These are phyloP conservation scores for Exophiala oligosperma DNA, from an alignment of 2,329 filamentous ascomycete species.

Conservation along the genomic window DNA sequence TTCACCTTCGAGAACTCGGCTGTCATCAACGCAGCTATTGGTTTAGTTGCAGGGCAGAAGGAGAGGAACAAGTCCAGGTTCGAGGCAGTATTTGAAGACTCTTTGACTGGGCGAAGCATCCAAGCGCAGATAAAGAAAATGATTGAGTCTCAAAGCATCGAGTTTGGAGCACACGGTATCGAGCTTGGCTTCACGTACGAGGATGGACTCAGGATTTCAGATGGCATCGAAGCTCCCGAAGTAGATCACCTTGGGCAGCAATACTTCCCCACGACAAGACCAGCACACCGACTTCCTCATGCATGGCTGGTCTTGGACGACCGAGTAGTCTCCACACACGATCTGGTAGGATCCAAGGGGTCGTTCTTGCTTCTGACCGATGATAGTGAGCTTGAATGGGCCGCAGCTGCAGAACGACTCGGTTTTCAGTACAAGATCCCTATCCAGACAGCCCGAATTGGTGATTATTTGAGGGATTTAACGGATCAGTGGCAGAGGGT, in stretches of 20 bases:
- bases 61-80: background rate
- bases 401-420: background rate
- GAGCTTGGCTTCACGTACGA: background rate
- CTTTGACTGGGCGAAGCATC: background rate
- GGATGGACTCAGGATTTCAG: background rate
- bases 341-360: background rate
- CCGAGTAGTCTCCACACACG: background rate
- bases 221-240: background rate
- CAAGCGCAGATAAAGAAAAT: background rate
- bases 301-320: background rate
- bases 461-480: background rate
- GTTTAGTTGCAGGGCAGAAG: background rate
- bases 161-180: background rate
- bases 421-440: background rate
- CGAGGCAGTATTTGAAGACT: background rate
- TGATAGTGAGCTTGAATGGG: background rate
- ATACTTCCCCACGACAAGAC: background rate
- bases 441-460: background rate
- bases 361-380: background rate
- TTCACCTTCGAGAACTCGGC: background rate
- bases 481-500: conserved; percentile 15
- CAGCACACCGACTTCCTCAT: background rate
- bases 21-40: conserved; percentile 2
- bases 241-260: background rate
- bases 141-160: background rate